phyloP scores from a whole-genome alignment of 2,329 filamentous ascomycete species.

The Didymella pomorum region DNA sequence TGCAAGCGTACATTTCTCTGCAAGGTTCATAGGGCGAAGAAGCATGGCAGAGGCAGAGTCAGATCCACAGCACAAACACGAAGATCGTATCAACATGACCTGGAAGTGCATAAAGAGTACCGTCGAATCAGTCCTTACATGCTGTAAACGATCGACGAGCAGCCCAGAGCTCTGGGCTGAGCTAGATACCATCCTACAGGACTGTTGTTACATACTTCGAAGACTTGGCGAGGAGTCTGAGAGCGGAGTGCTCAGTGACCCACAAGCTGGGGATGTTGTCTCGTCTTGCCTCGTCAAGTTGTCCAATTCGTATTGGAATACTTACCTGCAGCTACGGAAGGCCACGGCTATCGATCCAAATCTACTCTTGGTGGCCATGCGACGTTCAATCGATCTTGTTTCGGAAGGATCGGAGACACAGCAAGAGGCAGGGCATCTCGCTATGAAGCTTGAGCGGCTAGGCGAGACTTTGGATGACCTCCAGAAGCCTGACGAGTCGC shows the following conservation, averaged over 20 bases:
- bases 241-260: constrained; percentile 8
- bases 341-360: constrained; percentile 54
- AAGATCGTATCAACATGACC: constrained; percentile 35
- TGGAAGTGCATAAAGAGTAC: constrained; percentile 45
- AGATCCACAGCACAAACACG: constrained; percentile 28
- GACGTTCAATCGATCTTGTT: constrained; percentile 70
- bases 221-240: constrained; percentile 34
- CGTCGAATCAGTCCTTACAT: constrained; percentile 46
- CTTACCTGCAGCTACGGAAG: constrained; percentile 63
- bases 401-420: constrained; percentile 63
- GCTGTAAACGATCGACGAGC: constrained; percentile 41
- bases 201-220: constrained; percentile 40
- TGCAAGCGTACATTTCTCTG: constrained; percentile 44
- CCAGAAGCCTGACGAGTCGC: constrained; percentile 65
- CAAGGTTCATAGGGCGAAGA: constrained; percentile 41
- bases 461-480: constrained; percentile 66
- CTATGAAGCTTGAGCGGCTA: constrained; percentile 71
- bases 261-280: constrained; percentile 24
- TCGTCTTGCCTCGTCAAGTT: constrained; percentile 64
- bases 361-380: constrained; percentile 64
- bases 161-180: constrained; percentile 40
- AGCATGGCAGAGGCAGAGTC: constrained; percentile 27
- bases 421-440: constrained; percentile 66
- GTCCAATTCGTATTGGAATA: constrained; percentile 75
- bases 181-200: constrained; percentile 44